Percentiles rank a stretch among this genome's conserved stretches.
phyloP scores from a whole-genome alignment of 148 eudicot genomes.

The Simmondsia chinensis region DNA sequence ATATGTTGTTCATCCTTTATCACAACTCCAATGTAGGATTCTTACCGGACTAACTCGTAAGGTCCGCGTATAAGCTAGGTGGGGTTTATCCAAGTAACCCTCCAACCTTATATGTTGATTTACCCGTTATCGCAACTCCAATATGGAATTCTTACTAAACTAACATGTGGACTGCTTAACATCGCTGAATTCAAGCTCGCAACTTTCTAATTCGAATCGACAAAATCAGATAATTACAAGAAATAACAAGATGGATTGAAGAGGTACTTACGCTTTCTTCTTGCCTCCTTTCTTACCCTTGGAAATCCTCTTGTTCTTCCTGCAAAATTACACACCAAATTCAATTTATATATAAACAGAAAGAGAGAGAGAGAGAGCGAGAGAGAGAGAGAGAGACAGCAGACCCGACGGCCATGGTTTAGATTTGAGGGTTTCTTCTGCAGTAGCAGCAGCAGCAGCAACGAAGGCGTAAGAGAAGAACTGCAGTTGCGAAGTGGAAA shows the following conservation, averaged over 20 bases:
- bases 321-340: constrained; percentile 10
- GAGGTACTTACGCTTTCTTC: constrained; percentile 42
- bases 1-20: too few relatives aligned
- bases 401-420: constrained; percentile 26
- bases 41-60: too few relatives aligned
- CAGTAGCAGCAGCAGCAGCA: too few relatives aligned
- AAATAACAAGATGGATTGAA: background rate
- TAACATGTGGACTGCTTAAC: too few relatives aligned
- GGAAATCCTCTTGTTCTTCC: constrained; percentile 62
- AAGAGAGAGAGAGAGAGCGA: background rate
- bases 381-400: background rate
- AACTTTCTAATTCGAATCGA: background rate
- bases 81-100: too few relatives aligned
- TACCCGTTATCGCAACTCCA: too few relatives aligned
- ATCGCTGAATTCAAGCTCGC: background rate
- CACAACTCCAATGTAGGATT: too few relatives aligned
- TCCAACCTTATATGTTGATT: too few relatives aligned
- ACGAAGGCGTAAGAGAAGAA: too few relatives aligned
- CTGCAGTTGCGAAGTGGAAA: too few relatives aligned
- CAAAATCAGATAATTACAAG: background rate
- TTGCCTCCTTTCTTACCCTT: constrained; percentile 67
- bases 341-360: background rate
- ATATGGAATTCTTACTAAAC: too few relatives aligned
- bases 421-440: background rate
- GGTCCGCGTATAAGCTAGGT: too few relatives aligned